Evolutionary conservation across 768 basidiomycete genomes (phyloP), one percentile per base, ranked within the genome.

Genomic region (Mycena rosella): DNA sequence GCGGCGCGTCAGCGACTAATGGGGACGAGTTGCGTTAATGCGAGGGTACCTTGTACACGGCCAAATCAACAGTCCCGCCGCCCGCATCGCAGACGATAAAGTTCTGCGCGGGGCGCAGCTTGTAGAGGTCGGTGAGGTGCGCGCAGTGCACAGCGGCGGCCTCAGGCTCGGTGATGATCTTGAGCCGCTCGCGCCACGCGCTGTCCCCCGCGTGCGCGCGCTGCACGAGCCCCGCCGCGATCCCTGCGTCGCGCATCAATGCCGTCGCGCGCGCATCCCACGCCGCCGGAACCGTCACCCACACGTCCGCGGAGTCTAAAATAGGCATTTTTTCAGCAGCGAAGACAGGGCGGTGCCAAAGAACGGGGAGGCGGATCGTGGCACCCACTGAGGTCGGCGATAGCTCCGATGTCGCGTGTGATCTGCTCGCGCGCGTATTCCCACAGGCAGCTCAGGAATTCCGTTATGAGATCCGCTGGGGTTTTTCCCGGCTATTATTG

Each of bases 41-140:
- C 22, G 40, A 44, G 26, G 38, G 52, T 29, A 83, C 85, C 78
- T 91, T 90, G 79, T 91, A 91, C 24, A 88, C 85, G 24, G 89
- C 89, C 1, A 81, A 69, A 54, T 82, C 80, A 20, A 71, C 70
- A 4, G 44, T 79, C 83, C 86, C 93, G 75, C 94, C 93, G 74
- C 93, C 95, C 22, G 94, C 94, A 78, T 96, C 95, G 74, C 92
- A 94, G n/a, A 96, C 92, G 77, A 96, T 90, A 75, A 96, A 96
- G 69, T 89, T 94, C 74, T 96, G 94, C 24, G 90, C 91, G 0
- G 93, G 87, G 56, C 87, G 89, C 60, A 96, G 81, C 70, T 90
- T 89, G 78, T 95, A 93, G 3, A 96, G 81, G 65, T 92, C 89
- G 32, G 92, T 93, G 57, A 96, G 82, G 65, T 91, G 88, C 3